These are phyloP conservation scores for Linnemannia exigua DNA, from an alignment of 192 early-diverging fungal species.

Conservation along the genomic window DNA sequence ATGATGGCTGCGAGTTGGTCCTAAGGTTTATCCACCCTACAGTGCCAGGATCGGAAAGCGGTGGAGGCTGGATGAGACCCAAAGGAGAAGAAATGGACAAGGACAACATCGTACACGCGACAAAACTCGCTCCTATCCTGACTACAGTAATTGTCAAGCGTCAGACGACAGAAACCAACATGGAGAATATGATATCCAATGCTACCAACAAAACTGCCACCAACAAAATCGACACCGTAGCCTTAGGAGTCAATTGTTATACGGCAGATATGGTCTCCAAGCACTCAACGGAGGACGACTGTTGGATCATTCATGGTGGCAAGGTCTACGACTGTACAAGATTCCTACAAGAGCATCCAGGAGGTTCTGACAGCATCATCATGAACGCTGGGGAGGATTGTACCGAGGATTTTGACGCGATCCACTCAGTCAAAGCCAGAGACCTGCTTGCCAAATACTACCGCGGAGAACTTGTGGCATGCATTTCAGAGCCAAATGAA, in stretches of 20 bases:
- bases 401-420: constrained; percentile 92
- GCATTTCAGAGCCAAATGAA: constrained; percentile 4
- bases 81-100: constrained; percentile 11
- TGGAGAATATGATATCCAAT: not conserved
- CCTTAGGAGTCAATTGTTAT: constrained; percentile 30
- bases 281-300: constrained; percentile 77
- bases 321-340: constrained; percentile 84
- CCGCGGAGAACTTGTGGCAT: constrained; percentile 73
- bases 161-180: not conserved
- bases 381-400: constrained; percentile 87
- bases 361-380: constrained; percentile 89
- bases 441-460: constrained; percentile 77
- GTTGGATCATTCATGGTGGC: constrained; percentile 83
- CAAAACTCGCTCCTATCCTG: constrained; percentile 1
- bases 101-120: not conserved
- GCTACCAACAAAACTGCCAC: constrained; percentile 9
- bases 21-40: constrained; percentile 69
- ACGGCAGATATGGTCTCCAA: constrained; percentile 74
- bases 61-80: constrained; percentile 70
- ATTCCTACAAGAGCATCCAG: constrained; percentile 88
- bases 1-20: constrained; percentile 18
- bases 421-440: constrained; percentile 89
- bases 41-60: constrained; percentile 46
- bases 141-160: constrained; percentile 18
- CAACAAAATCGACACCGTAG: not conserved